Evolutionary conservation across 371 early-diverging fungal genomes (phyloP).

Genomic region (Circinella minor): DNA sequence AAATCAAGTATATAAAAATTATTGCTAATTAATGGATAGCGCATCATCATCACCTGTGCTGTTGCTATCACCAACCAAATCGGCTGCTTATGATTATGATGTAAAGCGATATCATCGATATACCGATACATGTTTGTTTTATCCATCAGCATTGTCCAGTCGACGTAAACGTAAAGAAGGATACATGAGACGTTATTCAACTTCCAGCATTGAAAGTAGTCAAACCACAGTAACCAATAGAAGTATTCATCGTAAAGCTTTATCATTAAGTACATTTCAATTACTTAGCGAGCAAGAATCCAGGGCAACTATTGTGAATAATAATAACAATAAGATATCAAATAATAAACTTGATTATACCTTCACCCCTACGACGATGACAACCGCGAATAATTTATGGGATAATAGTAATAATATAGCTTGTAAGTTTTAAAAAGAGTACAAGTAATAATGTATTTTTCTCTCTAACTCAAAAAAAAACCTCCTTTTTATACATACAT

Average conservation of each 20-base stretch:
- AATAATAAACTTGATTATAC: no score
- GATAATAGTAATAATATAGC: no score
- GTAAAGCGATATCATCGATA: slow-evolving; percentile 11
- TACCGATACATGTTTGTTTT: slow-evolving; percentile 14
- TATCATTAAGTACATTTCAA: slow-evolving; percentile 9
- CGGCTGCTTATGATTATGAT: neutral
- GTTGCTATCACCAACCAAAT: neutral
- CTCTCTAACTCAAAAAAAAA: no score
- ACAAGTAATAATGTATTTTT: no score
- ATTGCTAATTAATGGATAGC: neutral
- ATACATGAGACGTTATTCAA: slow-evolving; percentile 12
- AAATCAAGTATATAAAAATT: neutral
- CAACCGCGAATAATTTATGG: no score
- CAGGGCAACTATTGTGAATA: neutral
- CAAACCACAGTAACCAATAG: neutral
- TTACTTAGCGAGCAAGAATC: neutral
- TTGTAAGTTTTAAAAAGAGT: no score
- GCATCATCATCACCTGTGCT: neutral
- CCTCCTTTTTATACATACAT: no score
- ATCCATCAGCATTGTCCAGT: slow-evolving; percentile 6
- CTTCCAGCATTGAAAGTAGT: slow-evolving; percentile 15
- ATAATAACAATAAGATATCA: neutral
- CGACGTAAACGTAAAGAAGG: neutral
- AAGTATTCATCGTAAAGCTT: slow-evolving; percentile 9
- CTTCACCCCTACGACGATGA: no score